Conservation (phyloP, 2,329 filamentous ascomycete species). For the Sphaceloma murrayae region DNA sequence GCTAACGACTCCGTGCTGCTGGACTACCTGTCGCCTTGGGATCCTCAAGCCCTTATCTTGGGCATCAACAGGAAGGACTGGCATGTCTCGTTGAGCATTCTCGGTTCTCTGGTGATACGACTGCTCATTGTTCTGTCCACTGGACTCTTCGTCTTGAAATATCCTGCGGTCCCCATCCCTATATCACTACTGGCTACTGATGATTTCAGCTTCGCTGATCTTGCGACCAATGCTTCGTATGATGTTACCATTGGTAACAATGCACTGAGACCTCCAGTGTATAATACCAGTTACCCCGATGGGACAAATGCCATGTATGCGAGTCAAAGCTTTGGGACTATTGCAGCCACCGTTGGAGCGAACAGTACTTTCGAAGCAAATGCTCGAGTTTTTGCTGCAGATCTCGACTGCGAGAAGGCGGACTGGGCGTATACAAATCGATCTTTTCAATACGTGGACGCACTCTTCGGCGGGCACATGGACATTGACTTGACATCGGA, state of each 20-base stretch:
- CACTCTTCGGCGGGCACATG: background rate
- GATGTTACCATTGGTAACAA: too few relatives aligned
- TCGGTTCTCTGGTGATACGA: background rate
- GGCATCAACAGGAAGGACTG: background rate
- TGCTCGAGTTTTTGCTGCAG: background rate
- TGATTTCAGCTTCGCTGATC: slow-evolving; percentile 5
- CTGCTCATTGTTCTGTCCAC: slow-evolving; percentile 1
- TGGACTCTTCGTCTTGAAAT: background rate
- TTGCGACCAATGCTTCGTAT: too few relatives aligned
- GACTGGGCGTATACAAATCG: background rate
- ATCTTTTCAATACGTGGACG: background rate
- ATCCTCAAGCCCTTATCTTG: background rate
- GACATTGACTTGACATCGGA: background rate
- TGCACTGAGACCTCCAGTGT: background rate
- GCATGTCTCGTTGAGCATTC: background rate
- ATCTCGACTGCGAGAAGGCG: background rate
- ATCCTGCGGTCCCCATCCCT: background rate
- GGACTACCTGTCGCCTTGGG: slow-evolving; percentile 6
- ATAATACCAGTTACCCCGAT: background rate
- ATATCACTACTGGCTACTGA: background rate
- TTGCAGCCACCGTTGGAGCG: background rate
- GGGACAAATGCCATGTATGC: background rate
- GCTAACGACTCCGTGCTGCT: background rate
- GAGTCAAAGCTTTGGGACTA: background rate
- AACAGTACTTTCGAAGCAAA: background rate